These are phyloP conservation scores for Persicaria tinctoria DNA, from an alignment of 148 eudicot genomes.

Conservation along the genomic window DNA sequence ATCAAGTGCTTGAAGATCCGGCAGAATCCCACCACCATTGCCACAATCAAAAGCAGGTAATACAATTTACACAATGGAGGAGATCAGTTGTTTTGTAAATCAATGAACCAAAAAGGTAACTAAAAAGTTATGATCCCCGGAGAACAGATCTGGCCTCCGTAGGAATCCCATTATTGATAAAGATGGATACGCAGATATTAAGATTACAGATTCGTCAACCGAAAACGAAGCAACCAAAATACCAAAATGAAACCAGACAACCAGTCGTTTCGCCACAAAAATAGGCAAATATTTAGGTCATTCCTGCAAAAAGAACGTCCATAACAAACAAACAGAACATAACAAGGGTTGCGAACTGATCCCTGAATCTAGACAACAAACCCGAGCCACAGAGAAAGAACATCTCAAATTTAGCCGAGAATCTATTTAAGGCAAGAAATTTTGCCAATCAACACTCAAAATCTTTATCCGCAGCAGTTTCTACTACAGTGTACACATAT, in stretches of 20 bases:
- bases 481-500: neutral
- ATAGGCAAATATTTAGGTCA: neutral
- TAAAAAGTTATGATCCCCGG: neutral
- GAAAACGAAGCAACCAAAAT: slow-evolving; percentile 2
- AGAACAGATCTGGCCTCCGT: neutral
- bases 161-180: neutral
- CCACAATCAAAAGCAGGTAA: slow-evolving; percentile 8
- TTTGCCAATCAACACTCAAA: neutral
- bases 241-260: neutral
- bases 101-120: neutral
- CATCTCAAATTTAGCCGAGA: slow-evolving; percentile 1
- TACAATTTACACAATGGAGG: neutral
- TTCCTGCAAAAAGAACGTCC: neutral
- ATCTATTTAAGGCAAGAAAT: neutral
- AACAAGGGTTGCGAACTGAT: neutral
- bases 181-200: neutral
- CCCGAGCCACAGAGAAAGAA: neutral
- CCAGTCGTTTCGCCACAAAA: neutral
- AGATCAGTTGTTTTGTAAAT: neutral
- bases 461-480: neutral
- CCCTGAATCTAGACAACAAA: neutral
- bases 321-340: neutral
- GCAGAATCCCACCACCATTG: slow-evolving; percentile 13
- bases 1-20: slow-evolving; percentile 4
- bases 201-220: neutral